Percentiles rank a stretch among this genome's conserved stretches.
Evolutionary conservation across 305 asterid species (phyloP).

Genomic region (Solanum hybrid): DNA sequence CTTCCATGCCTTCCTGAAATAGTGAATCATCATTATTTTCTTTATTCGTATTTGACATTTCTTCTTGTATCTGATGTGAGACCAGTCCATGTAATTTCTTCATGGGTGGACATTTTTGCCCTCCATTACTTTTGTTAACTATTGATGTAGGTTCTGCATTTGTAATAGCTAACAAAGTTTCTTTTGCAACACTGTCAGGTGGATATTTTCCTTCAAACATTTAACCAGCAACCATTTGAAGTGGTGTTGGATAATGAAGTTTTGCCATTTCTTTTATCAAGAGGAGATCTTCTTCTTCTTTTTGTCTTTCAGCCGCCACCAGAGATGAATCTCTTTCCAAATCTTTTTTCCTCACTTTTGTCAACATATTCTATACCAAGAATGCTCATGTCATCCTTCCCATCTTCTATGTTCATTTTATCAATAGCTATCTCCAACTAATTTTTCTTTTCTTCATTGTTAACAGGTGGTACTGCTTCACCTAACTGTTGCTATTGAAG

Average conservation of each 20-base stretch:
- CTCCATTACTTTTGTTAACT: background rate
- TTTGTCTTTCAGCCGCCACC: background rate
- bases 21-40: background rate
- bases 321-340: background rate
- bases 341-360: background rate
- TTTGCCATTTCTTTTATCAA: background rate
- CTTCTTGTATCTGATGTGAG: background rate
- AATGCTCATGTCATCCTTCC: no score
- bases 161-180: background rate
- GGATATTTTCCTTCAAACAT: background rate
- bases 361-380: no score
- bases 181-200: background rate
- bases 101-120: background rate
- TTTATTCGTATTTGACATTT: background rate
- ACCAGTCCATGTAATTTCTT: background rate
- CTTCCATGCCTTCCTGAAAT: background rate
- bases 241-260: background rate
- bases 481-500: background rate
- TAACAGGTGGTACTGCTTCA: background rate
- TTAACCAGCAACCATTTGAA: background rate
- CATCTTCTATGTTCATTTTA: no score
- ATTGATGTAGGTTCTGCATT: background rate
- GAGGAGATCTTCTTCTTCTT: background rate
- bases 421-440: no score
- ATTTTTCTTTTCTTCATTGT: no score